These are phyloP conservation scores for Apodospora peruviana DNA, from an alignment of 495 filamentous ascomycete species.

Conservation along the genomic window DNA sequence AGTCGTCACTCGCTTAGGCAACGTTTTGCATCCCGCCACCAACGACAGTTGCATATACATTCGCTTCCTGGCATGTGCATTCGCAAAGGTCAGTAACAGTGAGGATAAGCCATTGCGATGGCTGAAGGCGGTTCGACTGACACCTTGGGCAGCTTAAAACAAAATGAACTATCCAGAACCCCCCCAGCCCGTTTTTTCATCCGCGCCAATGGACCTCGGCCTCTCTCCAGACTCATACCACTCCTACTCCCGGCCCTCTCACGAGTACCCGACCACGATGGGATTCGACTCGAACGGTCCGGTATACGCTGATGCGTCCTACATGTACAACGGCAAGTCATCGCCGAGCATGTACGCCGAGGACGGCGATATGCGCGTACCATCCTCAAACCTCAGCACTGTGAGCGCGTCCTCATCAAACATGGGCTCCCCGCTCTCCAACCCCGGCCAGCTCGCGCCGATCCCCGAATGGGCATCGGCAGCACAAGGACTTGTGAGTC, in stretches of 20 bases:
- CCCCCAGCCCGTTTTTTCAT: conserved; percentile 28
- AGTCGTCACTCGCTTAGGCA: too few relatives aligned
- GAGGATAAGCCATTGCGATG: conserved; percentile 2
- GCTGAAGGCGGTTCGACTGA: conserved; percentile 16
- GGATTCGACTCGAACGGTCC: conserved; percentile 26
- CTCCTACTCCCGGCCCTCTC: conserved; percentile 32
- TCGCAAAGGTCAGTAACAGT: conserved; percentile 9
- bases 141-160: conserved; percentile 30
- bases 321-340: conserved; percentile 31
- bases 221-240: conserved; percentile 35
- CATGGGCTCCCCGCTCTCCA: conserved; percentile 74
- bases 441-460: conserved; percentile 51
- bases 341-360: conserved; percentile 41
- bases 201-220: conserved; percentile 34
- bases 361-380: conserved; percentile 41
- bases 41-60: not conserved
- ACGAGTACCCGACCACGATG: conserved; percentile 34
- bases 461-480: conserved; percentile 55
- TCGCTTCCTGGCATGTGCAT: conserved; percentile 14
- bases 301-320: conserved; percentile 30
- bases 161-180: conserved; percentile 42
- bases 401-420: conserved; percentile 76
- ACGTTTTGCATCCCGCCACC: not conserved
- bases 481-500: conserved; percentile 56
- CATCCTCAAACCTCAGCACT: conserved; percentile 60